Base-by-base conservation (phyloP, 345 rosid genomes). In the Schrenkiella parvula region DNA sequence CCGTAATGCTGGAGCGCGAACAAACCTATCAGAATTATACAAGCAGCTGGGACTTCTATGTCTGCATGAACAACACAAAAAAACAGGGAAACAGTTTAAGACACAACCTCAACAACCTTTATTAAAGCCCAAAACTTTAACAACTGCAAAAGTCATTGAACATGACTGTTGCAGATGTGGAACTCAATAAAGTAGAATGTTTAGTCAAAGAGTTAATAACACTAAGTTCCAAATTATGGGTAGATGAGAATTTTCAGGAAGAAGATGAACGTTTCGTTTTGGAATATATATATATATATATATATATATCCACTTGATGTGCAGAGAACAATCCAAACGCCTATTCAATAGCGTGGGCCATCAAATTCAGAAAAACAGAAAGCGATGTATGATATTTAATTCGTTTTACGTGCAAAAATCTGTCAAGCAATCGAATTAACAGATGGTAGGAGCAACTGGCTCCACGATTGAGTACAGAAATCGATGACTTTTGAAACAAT, bases 1-100 rank as follows among this genome's bases (percentile, higher is more conserved):
- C 98, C 98, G 57, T 87, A 88, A 74, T 92, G 98, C 74, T 92
- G 98, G 50, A 92, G 95, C 23, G 98, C 92, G 76, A 92, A 92
- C 78, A 92, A 80, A 80, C 79, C 87, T 23, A 92, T 82, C 68
- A 92, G 84, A 66, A 92, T 81, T 76, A 83, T 52, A 75, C 98
- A 92, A 47, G 96, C 88, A 72, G 84, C 88, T 18, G 96, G 95
- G 41, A 88, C 79, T 81, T 87, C 95, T 39, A 89, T 71, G 51
- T 86, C 95, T 92, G 95, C 89, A 85, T 19, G 17, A 70, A 41
- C 23, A 61, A 43, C n/a, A 15, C 64, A 19, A 31, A 43, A 29
- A 63, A 52, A 19, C 42, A 66, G 38, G 38, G 62, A 25, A 15
- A 37, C 14, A 48, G 26, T 21, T 74, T 66, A 8, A 73, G 48